Conservation (phyloP, 495 filamentous ascomycete species). For the Penicillium nucicola region DNA sequence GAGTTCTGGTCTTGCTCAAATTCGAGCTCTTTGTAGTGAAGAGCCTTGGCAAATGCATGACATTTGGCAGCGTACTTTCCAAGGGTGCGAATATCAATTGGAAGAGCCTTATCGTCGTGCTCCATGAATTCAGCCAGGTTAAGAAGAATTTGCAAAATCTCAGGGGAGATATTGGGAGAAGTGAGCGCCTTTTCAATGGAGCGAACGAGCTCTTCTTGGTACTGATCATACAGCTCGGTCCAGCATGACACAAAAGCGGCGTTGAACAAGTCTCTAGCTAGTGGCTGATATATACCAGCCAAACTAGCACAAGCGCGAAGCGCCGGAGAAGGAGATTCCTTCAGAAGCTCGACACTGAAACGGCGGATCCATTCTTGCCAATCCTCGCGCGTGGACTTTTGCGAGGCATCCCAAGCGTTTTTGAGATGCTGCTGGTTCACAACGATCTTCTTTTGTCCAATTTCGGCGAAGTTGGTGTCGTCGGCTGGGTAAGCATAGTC, state of each 20-base stretch:
- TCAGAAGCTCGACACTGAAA: constrained; percentile 91
- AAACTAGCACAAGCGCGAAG: constrained; percentile 88
- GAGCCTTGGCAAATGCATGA: constrained; percentile 94
- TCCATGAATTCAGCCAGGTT: constrained; percentile 99
- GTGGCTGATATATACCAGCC: constrained; percentile 83
- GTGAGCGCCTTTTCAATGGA: constrained; percentile 94
- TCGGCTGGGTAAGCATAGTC: constrained; percentile 74
- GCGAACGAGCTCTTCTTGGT: constrained; percentile 89
- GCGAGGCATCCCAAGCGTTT: constrained; percentile 92
- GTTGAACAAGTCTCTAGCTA: constrained; percentile 94
- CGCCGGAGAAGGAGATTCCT: constrained; percentile 93
- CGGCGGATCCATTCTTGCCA: constrained; percentile 99
- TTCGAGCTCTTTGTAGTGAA: constrained; percentile 98
- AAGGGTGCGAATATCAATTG: constrained; percentile 91
- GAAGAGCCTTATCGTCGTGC: constrained; percentile 96
- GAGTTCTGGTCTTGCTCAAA: constrained; percentile 96
- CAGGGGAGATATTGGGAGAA: constrained; percentile 88
- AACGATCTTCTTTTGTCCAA: constrained; percentile 86
- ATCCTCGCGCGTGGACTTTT: constrained; percentile 94
- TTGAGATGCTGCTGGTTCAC: constrained; percentile 97
- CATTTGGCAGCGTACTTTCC: constrained; percentile 92
- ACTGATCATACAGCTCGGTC: constrained; percentile 94
- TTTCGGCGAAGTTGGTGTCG: constrained; percentile 75
- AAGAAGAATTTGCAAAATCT: constrained; percentile 88
- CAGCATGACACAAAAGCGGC: constrained; percentile 98